phyloP scores from a whole-genome alignment of 345 rosid species.

The Kandelia obovata region DNA sequence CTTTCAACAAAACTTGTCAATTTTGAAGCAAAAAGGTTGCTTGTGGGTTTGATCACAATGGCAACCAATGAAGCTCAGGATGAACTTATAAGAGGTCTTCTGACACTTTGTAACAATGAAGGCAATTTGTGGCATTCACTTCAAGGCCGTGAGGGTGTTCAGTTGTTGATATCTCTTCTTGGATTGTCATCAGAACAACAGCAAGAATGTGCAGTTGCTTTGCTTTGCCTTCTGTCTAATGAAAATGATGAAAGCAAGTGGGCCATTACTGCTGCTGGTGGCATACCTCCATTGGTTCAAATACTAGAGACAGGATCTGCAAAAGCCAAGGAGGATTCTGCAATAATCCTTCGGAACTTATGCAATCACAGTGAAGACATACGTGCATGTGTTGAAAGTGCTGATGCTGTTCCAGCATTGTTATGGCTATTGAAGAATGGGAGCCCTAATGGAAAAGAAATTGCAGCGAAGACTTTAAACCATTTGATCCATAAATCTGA shows the following conservation, averaged over 20 bases:
- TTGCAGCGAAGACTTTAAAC: slow-evolving; percentile 94
- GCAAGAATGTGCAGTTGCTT: slow-evolving; percentile 99
- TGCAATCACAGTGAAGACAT: slow-evolving; percentile 99
- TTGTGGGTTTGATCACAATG: slow-evolving; percentile 98
- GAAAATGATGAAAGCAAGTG: slow-evolving; percentile 99
- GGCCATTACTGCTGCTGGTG: slow-evolving; percentile 99
- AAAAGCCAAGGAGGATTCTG: slow-evolving; percentile 99
- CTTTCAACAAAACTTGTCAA: slow-evolving; percentile 71
- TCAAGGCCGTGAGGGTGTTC: slow-evolving; percentile 99
- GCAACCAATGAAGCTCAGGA: slow-evolving; percentile 92
- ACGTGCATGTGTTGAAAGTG: slow-evolving; percentile 99
- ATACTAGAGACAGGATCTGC: slow-evolving; percentile 96
- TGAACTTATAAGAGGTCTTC: slow-evolving; percentile 87
- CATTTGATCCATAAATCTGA: slow-evolving; percentile 97
- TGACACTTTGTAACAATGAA: slow-evolving; percentile 76
- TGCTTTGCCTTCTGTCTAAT: slow-evolving; percentile 85
- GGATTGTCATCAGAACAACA: slow-evolving; percentile 99
- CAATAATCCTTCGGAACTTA: slow-evolving; percentile 87
- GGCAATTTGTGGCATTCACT: slow-evolving; percentile 92
- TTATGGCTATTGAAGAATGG: slow-evolving; percentile 98
- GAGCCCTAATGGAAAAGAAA: slow-evolving; percentile 93
- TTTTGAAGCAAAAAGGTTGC: slow-evolving; percentile 92
- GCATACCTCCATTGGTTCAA: slow-evolving; percentile 99
- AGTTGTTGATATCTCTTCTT: slow-evolving; percentile 90
- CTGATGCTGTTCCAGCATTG: slow-evolving; percentile 99